These are phyloP conservation scores for Coemansia sp. DNA, from an alignment of 192 early-diverging fungal genomes.

Conservation along the genomic window DNA sequence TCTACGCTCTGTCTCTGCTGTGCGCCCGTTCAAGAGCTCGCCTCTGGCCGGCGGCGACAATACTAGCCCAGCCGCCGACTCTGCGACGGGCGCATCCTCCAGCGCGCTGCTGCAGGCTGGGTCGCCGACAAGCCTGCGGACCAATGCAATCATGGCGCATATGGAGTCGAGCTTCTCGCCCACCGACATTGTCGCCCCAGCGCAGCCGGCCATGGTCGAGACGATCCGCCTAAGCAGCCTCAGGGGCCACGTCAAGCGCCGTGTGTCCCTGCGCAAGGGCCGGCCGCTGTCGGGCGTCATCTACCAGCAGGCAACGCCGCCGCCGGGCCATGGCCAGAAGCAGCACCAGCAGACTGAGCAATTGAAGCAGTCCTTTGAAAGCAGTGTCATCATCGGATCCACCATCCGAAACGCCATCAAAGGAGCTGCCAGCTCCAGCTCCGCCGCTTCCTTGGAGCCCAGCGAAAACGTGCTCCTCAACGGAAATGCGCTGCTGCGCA, in stretches of 20 bases:
- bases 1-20: slow-evolving; percentile 5
- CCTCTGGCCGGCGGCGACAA: slow-evolving; percentile 19
- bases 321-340: not conserved
- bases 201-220: slow-evolving; percentile 39
- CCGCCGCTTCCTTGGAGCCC: not conserved
- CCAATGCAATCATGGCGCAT: slow-evolving; percentile 1
- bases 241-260: slow-evolving; percentile 49
- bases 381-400: not conserved
- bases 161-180: slow-evolving; percentile 18
- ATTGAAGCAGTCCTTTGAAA: not conserved
- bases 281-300: slow-evolving; percentile 55
- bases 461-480: not conserved
- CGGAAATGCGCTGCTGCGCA: slow-evolving; percentile 41
- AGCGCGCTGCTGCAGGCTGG: slow-evolving; percentile 5
- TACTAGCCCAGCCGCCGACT: not conserved
- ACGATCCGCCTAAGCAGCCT: slow-evolving; percentile 48
- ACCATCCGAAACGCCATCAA: not conserved
- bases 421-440: not conserved
- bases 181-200: slow-evolving; percentile 20
- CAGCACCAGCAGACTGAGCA: not conserved
- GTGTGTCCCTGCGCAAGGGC: slow-evolving; percentile 44
- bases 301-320: slow-evolving; percentile 1
- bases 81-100: slow-evolving; percentile 1
- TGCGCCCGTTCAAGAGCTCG: slow-evolving; percentile 33
- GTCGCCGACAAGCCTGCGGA: slow-evolving; percentile 26